Conservation (phyloP, 441 rosid genomes). For the Eruca vesicaria region DNA sequence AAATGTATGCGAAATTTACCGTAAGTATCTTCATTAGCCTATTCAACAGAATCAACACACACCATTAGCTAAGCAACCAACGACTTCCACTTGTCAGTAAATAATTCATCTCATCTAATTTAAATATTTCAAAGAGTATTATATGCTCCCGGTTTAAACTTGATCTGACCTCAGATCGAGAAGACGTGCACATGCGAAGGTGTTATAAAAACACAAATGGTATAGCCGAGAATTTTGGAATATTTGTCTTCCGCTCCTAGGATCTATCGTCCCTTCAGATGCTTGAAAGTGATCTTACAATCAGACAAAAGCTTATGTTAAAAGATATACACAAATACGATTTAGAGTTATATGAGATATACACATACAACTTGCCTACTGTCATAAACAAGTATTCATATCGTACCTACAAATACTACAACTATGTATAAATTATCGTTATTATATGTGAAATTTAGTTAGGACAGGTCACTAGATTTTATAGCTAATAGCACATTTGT, state of each 20-base stretch:
- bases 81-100: background rate
- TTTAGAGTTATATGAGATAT: background rate
- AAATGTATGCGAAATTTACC: background rate
- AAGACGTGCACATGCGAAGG: conserved; percentile 7
- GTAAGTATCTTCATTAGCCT: background rate
- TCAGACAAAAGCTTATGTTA: background rate
- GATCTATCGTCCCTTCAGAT: background rate
- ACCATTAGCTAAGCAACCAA: background rate
- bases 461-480: background rate
- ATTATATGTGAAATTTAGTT: background rate
- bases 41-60: background rate
- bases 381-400: background rate
- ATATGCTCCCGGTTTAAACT: background rate
- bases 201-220: background rate
- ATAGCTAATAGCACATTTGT: background rate
- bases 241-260: background rate
- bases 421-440: background rate
- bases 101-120: background rate
- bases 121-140: background rate
- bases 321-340: background rate
- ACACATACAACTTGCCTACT: background rate
- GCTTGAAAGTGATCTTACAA: background rate
- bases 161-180: background rate
- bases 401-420: background rate
- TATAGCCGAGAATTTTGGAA: background rate